Evolutionary conservation across 805 yeast genomes (phyloP), one percentile per base, ranked within the genome.

Genomic region (Yarrowia osloensis): DNA sequence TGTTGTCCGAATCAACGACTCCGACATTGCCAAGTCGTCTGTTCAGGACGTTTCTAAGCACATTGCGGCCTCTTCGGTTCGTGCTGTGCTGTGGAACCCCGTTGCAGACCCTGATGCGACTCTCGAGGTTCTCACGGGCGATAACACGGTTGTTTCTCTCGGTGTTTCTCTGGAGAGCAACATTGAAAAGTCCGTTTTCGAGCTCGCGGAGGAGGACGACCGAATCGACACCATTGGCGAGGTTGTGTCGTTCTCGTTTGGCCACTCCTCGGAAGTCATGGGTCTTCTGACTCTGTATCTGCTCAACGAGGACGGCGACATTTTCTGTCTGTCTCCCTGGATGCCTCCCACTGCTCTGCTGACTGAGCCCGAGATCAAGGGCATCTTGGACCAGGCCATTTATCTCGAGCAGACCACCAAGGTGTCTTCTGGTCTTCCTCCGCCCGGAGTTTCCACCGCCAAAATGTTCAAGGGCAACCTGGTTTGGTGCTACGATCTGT

Each of bases 311-410:
- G 88, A 85, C 65, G 86, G 88, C 15, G 90, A 88, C 69, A 68
- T 89, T 1, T 87, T 82, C 71, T 78, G 83, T 1, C 76, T 89
- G 3, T 85, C 82, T 69, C 95, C 95, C n/a, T 87, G 87, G 73
- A 71, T 84, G 22, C 91, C 93, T 0, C 68, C 74, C 1, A 74
- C 78, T 28, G 70, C 85, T 29, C 74, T 80, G 0, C 78, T 81
- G n/a, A 63, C 81, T 0, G 69, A 73, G 39, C 68, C 71, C 1
- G 75, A 78, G 71, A 65, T 79, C 5, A 75, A 76, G 67, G 72
- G 70, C 3, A 63, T 77, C 1, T 71, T 80, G n/a, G 78, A 79
- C 68, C 73, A 76, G 62, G 77, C 79, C 2, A 76, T 78, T 0
- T 67, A 71, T 9, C 70, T 70, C 26, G 74, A 74, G 35, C 69